A percentile compares a stretch with the other conserved stretches of the same genome.
phyloP scores from a whole-genome alignment of 2,329 filamentous ascomycete species.

The Aureobasidium lini region DNA sequence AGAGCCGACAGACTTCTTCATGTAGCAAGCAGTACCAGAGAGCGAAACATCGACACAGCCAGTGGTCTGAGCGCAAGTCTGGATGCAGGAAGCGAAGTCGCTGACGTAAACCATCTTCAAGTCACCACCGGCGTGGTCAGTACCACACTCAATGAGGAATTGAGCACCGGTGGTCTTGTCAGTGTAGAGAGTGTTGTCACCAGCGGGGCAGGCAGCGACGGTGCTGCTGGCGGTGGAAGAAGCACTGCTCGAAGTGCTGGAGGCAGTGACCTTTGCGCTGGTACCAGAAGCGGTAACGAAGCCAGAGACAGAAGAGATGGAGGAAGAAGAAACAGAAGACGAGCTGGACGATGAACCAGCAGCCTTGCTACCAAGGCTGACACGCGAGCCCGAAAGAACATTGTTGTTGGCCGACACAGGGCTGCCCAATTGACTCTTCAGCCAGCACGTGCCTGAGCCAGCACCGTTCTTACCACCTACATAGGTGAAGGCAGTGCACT shows the following conservation, averaged over 20 bases:
- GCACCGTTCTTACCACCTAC: conserved; percentile 15
- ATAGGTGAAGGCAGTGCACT: conserved; percentile 18
- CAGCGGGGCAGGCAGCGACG: conserved; percentile 17
- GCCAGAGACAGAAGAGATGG: conserved; percentile 2
- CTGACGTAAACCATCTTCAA: conserved; percentile 19
- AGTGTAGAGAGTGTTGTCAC: conserved; percentile 19
- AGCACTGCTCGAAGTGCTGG: not conserved
- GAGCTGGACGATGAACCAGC: not conserved
- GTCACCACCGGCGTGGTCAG: conserved; percentile 27
- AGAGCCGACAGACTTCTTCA: conserved; percentile 24
- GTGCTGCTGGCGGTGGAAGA: conserved; percentile 15
- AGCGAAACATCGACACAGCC: conserved; percentile 28
- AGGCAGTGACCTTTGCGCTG: not conserved
- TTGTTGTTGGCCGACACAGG: conserved; percentile 2
- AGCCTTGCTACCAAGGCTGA: conserved; percentile 5
- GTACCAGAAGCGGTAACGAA: conserved; percentile 14
- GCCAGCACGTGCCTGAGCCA: conserved; percentile 16
- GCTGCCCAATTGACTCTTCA: conserved; percentile 16
- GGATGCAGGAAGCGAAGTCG: conserved; percentile 24
- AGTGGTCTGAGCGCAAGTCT: conserved; percentile 22
- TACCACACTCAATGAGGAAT: conserved; percentile 25
- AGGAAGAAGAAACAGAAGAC: not conserved
- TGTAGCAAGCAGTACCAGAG: conserved; percentile 26
- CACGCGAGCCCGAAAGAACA: conserved; percentile 5
- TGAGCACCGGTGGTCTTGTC: conserved; percentile 17